phyloP scores from a whole-genome alignment of 768 basidiomycete genomes.

The Lanmaoa pseudosensibilis region DNA sequence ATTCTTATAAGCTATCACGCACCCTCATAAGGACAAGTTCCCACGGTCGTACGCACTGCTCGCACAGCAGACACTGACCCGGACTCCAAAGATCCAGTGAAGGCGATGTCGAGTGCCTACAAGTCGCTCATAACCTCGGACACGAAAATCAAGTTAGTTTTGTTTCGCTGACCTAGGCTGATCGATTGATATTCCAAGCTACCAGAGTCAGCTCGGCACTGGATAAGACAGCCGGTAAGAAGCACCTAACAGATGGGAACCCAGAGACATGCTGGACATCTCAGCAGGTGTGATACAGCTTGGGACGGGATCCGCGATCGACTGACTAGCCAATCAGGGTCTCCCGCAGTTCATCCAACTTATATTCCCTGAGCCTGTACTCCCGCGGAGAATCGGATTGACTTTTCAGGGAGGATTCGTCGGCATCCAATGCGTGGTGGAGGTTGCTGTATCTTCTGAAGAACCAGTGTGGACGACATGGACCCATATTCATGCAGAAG shows the following conservation, averaged over 20 bases:
- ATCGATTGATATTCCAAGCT: conserved; percentile 7
- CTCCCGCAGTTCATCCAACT: conserved; percentile 76
- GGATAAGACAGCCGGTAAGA: conserved; percentile 72
- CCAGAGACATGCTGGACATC: conserved; percentile 87
- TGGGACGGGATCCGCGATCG: neutral
- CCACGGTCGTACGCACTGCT: conserved; percentile 13
- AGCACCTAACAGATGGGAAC: conserved; percentile 64
- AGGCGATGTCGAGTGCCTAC: conserved; percentile 24
- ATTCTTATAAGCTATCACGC: neutral
- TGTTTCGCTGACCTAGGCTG: conserved; percentile 30
- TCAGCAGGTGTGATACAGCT: conserved; percentile 53
- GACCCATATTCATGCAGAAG: conserved; percentile 69
- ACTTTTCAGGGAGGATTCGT: conserved; percentile 90
- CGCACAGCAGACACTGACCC: neutral
- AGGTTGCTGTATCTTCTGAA: conserved; percentile 34
- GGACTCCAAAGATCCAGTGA: neutral
- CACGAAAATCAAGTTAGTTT: conserved; percentile 38
- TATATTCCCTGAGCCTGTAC: conserved; percentile 50
- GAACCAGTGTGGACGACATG: conserved; percentile 50
- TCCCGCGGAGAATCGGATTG: conserved; percentile 54
- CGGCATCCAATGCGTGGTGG: conserved; percentile 60
- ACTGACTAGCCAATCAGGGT: conserved; percentile 48
- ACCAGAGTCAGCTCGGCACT: conserved; percentile 76
- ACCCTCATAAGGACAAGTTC: conserved; percentile 2
- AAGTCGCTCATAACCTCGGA: conserved; percentile 23